Base-by-base conservation (phyloP, 208 protist genomes). In the Novymonas esmeraldas region DNA sequence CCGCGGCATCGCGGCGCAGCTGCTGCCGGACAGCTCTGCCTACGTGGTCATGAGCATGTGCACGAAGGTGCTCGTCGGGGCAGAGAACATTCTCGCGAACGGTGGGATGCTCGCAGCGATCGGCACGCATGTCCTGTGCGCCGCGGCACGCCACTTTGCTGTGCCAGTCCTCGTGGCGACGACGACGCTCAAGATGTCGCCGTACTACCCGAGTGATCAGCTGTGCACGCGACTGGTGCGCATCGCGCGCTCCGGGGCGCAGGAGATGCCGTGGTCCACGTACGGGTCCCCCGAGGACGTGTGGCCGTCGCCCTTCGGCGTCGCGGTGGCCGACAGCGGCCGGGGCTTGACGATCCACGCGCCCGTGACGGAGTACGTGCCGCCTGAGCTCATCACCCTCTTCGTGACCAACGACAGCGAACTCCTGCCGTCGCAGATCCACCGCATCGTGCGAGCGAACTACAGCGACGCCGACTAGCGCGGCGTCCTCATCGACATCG, bases 31-130 rank as follows among this genome's bases (percentile, higher is more conserved):
- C 84, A 87, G 93, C 65, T 94, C 95, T 29, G 84, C 98, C 44
- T 99, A 98, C 86, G 98, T 97, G 10, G 90, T 99, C 61, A 99
- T 99, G 98, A 81, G 89, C 16, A 87, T 97, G 42, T 98, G 98
- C 45, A 99, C 98, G 59, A 99, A 99, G 73, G 94, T 99, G 42
- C 88, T 99, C n/a, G 78, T 99, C 29, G 91, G 94, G 7, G 93
- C 92, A 3, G 90, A 98, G 64, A 90, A 81, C 29, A 93, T 99
- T 11, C 81, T 99, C 73, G 98, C 98, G 0, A 99, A 99, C 65
- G 98, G 98, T 41, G 98, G 98, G n/a, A 76, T 99, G 52, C 87
- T 99, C 20, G 94, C 97, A 0, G 65, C 79, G 26, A 87, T 96
- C 33, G 98, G 98, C 28, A 94, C 90, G 6, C 98, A 98, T 66